Evolutionary conservation across 345 rosid genomes (phyloP), one percentile per base, ranked within the genome.

Genomic region (Eucalyptus cloeziana): DNA sequence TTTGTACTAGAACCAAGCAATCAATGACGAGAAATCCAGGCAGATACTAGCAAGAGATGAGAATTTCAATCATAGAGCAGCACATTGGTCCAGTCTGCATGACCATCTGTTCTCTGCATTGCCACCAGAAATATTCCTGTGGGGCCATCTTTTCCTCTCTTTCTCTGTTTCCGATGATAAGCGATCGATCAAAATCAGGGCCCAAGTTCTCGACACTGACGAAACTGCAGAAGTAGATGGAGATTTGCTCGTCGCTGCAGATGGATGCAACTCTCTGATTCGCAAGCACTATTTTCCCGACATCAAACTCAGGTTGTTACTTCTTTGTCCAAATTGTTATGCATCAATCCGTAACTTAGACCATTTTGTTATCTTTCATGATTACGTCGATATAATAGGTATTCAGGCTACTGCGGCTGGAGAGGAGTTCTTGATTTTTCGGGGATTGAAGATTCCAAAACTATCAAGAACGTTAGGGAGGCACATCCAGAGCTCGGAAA

Each of bases 401-500:
- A 97, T 89, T 94, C 97, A 3, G 97, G 97, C 85, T 97, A 95
- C 50, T 96, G 96, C 86, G 96, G 96, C 19, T 94, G 96, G 98
- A 92, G 96, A 93, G 96, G 99, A 49, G 94, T 96, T 88, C 91
- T 94, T 81, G 93, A 97, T 87, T 96, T 93, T 90, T 90, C 95
- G 12, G 94, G 90, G 45, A 86, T 87, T 80, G 97, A 94, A 93
- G 89, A 91, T 91, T 93, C 94, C 5, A 94, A 94, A 62, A 91
- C 89, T 30, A 89, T 94, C n/a, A 2, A 58, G 11, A 93, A 92
- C 44, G 92, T 96, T 31, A 87, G 92, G 87, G 92, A 69, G 85
- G 88, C 89, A 88, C 94, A 94, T 90, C 96, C 96, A 13, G 94
- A 94, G 40, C 93, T 95, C 64, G 98, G 97, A 33, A 94, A 90